Evolutionary conservation across 805 yeast genomes (phyloP), one percentile per base, ranked within the genome.

Genomic region (Metschnikowia kofuensis): DNA sequence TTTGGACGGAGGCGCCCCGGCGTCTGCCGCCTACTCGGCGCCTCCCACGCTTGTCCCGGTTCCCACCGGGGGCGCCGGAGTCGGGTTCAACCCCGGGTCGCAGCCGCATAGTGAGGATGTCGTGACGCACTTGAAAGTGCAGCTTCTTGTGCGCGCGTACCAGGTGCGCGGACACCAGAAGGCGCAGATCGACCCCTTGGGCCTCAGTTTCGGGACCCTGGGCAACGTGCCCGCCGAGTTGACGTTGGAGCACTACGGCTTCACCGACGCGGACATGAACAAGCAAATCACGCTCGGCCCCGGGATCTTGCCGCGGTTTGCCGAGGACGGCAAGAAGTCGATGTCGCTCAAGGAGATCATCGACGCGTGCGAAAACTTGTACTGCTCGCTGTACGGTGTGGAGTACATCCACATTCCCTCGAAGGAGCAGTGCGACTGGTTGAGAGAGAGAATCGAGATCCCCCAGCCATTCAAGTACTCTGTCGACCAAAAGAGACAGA

Each of bases 151-250:
- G 55, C 87, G 99, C 70, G 99, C 99, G 30, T 94, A 91, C 74
- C 99, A 94, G 76, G 99, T 94, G 45, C 84, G 98, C 72, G 99
- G 99, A 58, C 99, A 94, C 70, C 87, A 85, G 69, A 89, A 88
- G 75, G 97, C 98, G 40, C 85, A 84, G 61, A 85, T 90, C 53
- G 99, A 94, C 70, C 99, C 99, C n/a, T 76, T 94, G 64, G 92
- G 87, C 35, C 87, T 92, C 63, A 82, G 91, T 15, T 88, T 84
- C 65, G 97, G 94, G 59, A 87, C 82, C 62, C 81, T 80, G 62
- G 67, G 72, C 45, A 74, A 77, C 14, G 54, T 78, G 40, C 97
- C 99, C 54, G 83, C 78, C 64, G 99, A 94, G 74, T 78, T 94
- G 66, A 89, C 96, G 42, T 75, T 90, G 52, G 97, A 90, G 56